Evolutionary conservation across 371 early-diverging fungal genomes (phyloP), one percentile per base, ranked within the genome.

Genomic region (Dinochytrium kinnereticum): DNA sequence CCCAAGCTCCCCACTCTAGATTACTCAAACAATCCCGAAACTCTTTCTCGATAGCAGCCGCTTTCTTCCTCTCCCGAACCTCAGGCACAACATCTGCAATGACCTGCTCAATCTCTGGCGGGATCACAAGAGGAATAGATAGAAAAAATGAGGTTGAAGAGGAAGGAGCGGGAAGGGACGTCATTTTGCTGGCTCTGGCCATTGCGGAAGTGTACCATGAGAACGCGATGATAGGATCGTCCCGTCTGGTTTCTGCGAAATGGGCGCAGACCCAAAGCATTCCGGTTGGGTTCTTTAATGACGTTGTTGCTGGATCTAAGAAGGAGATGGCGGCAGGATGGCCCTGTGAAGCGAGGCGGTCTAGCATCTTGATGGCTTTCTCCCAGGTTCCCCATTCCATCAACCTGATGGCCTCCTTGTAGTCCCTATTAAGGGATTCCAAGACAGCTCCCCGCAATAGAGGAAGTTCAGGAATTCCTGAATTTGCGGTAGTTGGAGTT

Each of bases 211-310:
- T 37, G 49, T 66, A 66, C 66, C 66, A 66, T 17, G 66, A 5
- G 17, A 40, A 24, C 21, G 66, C 37, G 17, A 66, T 13, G 33
- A 66, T 66, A 24, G 28, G 28, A 30, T 66, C 49, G 66, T 36
- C 66, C 5, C 17, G 3, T 17, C 36, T 5, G 31, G 31, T 37
- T 38, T 38, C 17, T 36, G 39, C 66, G 49, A 66, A 66, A 49
- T 40, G 66, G n/a, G 39, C 66, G 44, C 44, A 24, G 13, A 44
- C 44, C 37, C 28, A 49, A 24, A 40, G 44, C 66, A 66, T 66
- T 2, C 66, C 66, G 26, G 66, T 66, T 17, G 66, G 66, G 37
- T 66, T 66, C 28, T 66, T 66, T 17, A 66, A n/a, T 10, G 66
- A 49, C 10, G 66, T 40, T 28, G 40, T 36, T n/a, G 26, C 5